Conservation (phyloP, 2,329 filamentous ascomycete species). For the Stagonosporopsis vannaccii region DNA sequence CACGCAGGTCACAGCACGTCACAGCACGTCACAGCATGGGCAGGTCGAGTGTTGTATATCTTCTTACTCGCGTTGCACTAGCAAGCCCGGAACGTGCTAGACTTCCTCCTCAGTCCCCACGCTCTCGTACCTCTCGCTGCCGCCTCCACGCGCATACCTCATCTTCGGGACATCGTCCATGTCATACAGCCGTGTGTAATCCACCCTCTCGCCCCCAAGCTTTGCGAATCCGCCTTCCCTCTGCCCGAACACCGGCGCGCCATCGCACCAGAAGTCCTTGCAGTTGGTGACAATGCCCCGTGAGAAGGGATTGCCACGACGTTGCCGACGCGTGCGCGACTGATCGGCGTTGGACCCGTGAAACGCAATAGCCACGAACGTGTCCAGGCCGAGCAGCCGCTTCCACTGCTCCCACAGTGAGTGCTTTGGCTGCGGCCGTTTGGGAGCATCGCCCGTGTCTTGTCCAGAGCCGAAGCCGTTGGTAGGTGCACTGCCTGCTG, state of each 20-base stretch:
- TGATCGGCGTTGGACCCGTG: slow-evolving; percentile 67
- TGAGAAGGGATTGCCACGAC: slow-evolving; percentile 81
- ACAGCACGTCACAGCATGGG: neutral
- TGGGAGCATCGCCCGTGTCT: slow-evolving; percentile 51
- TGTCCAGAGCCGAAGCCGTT: slow-evolving; percentile 71
- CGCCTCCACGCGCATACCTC: slow-evolving; percentile 56
- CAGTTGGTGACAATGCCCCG: slow-evolving; percentile 87
- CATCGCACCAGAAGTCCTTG: slow-evolving; percentile 95
- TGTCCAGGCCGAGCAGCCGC: slow-evolving; percentile 86
- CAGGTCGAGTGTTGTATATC: neutral
- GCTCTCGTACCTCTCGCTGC: slow-evolving; percentile 64
- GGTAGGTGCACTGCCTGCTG: slow-evolving; percentile 35
- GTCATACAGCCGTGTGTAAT: slow-evolving; percentile 92
- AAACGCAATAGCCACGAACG: slow-evolving; percentile 89
- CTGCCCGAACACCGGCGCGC: slow-evolving; percentile 78
- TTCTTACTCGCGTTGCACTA: neutral
- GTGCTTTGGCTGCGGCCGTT: slow-evolving; percentile 60
- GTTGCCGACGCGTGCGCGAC: slow-evolving; percentile 36
- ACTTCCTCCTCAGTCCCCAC: slow-evolving; percentile 53
- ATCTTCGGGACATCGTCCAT: slow-evolving; percentile 86
- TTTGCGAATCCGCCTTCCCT: slow-evolving; percentile 77
- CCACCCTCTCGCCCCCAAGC: slow-evolving; percentile 78
- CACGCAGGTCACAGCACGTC: no score
- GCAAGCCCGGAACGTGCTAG: slow-evolving; percentile 10
- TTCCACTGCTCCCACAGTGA: slow-evolving; percentile 82